Evolutionary conservation across 148 eudicot genomes (phyloP), one percentile per base, ranked within the genome.

Genomic region (Rhododendron ovatum): DNA sequence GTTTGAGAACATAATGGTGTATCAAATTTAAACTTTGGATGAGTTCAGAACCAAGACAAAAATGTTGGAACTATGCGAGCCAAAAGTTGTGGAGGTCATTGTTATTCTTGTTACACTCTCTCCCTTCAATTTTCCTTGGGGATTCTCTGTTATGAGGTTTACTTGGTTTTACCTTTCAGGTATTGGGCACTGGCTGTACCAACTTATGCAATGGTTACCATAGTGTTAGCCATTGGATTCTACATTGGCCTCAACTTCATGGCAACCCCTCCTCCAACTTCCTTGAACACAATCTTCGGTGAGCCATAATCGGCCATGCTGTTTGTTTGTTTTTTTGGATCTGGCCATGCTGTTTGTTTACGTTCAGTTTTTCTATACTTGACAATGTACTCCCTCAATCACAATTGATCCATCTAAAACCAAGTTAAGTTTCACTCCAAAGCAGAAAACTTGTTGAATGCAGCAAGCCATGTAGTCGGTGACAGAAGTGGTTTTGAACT

Each of bases 171-270:
- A 26, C 51, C n/a, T 82, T 69, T 87, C 89, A 96, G 99, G 92
- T 94, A 95, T 82, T 96, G 99, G 99, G 99, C 98, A 51, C 87
- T 96, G 88, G 97, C 98, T 51, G 90, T 93, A 65, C 98, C 99
- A 81, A 85, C 94, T 48, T 95, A 93, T 61, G 87, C 86, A 48
- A 93, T 92, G 96, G 96, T 93, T 82, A 87, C 91, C 57, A 85
- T 94, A 84, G 91, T 87, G 74, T 88, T 94, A 77, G 95, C 90
- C 14, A 82, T 96, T 51, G 91, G 84, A 84, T 95, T 94, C 85
- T 96, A 96, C 86, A 96, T 93, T 65, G 98, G 98, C 86, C 91
- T 94, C 80, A 96, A 96, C 91, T 96, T 96, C 81, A 87, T 94
- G 93, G 90, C 90, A 45, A 95, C 99, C 51, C 96, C 96, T 86